Percentiles rank a stretch among this genome's conserved stretches.
Conservation (phyloP, 1,284 basidiomycete species). For the Polyporus tsugae region DNA sequence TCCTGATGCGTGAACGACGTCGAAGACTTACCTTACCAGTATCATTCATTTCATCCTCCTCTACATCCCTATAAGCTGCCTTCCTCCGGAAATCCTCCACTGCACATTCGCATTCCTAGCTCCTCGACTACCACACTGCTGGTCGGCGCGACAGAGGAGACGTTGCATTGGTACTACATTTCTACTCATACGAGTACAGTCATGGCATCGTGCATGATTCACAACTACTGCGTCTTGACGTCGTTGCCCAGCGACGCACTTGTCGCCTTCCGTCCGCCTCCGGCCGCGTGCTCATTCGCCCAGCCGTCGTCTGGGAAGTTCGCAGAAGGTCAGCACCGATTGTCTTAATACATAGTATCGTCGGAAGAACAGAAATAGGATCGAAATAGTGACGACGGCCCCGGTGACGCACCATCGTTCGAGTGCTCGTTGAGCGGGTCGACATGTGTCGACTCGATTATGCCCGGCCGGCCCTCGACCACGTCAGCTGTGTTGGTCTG, state of each 20-base stretch:
- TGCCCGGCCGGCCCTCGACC: constrained; percentile 59
- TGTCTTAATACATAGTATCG: too few species aligned
- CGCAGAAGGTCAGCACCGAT: background rate
- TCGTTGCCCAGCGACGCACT: background rate
- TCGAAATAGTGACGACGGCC: background rate
- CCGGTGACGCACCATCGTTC: constrained; percentile 46
- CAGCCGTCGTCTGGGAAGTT: constrained; percentile 49
- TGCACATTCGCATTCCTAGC: background rate
- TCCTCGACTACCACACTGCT: too few species aligned
- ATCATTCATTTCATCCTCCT: too few species aligned
- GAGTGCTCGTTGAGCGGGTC: constrained; percentile 57
- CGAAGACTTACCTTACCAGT: too few species aligned
- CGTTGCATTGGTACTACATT: background rate
- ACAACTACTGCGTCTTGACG: background rate
- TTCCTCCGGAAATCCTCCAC: background rate
- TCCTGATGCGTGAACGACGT: too few species aligned
- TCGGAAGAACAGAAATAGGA: background rate
- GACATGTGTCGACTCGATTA: constrained; percentile 60
- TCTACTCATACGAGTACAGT: background rate
- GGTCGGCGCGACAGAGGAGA: background rate
- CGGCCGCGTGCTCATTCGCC: constrained; percentile 44
- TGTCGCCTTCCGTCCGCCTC: background rate
- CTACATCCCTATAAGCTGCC: too few species aligned
- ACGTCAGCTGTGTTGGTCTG: constrained; percentile 49
- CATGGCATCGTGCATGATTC: too few species aligned